A percentile compares a stretch with the other conserved stretches of the same genome.
phyloP scores from a whole-genome alignment of 2,329 filamentous ascomycete genomes.

The Penicillium sp. region DNA sequence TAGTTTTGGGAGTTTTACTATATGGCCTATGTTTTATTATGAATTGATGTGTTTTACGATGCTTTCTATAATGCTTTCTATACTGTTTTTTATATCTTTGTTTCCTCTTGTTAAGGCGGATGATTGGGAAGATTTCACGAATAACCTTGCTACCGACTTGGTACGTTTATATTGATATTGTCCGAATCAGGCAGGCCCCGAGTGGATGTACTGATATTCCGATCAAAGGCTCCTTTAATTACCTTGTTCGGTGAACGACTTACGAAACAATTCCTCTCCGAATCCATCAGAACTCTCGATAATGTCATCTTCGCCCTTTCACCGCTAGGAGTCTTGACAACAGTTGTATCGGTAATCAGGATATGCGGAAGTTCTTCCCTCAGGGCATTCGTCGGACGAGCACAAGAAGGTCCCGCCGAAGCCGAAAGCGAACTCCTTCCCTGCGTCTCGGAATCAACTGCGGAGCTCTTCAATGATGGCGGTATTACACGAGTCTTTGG shows the following conservation, averaged over 20 bases:
- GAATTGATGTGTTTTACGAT: slow-evolving; percentile 3
- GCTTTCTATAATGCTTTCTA: slow-evolving; percentile 3
- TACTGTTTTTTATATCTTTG: slow-evolving; percentile 15
- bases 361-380: slow-evolving; percentile 46
- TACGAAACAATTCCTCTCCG: slow-evolving; percentile 50
- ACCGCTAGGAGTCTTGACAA: slow-evolving; percentile 48
- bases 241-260: slow-evolving; percentile 48
- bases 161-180: slow-evolving; percentile 19
- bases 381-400: slow-evolving; percentile 47
- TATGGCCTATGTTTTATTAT: neutral
- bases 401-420: slow-evolving; percentile 43
- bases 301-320: slow-evolving; percentile 49
- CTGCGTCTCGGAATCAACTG: slow-evolving; percentile 47
- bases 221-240: slow-evolving; percentile 34
- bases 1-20: neutral
- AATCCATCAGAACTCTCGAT: slow-evolving; percentile 43
- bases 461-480: slow-evolving; percentile 47
- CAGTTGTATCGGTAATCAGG: slow-evolving; percentile 46
- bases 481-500: slow-evolving; percentile 40
- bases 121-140: slow-evolving; percentile 39
- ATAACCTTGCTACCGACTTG: slow-evolving; percentile 42
- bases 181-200: neutral
- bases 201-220: neutral
- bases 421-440: slow-evolving; percentile 48
- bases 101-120: slow-evolving; percentile 25